Evolutionary conservation across 306 rosid genomes (phyloP), one percentile per base, ranked within the genome.

Genomic region (Clitoria ternatea): DNA sequence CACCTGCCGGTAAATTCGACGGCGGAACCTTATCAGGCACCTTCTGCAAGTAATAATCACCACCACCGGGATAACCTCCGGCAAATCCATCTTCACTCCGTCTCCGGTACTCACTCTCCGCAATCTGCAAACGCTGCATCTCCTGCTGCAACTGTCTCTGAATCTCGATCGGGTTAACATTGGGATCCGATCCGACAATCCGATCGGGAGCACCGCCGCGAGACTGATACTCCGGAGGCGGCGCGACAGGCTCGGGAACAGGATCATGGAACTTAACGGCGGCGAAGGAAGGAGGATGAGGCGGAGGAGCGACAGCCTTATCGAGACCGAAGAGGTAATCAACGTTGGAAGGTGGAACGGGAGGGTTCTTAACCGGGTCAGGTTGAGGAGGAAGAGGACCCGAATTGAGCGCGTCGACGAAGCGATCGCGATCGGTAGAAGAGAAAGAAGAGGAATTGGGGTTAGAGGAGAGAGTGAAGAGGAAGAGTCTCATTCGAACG

Each of bases 81-180:
- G 70, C 17, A 1, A 59, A 65, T 18, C 78, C 82, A 2, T 92
- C 96, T 2, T 84, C 90, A 70, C 83, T 71, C 78, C 83, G 80
- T 39, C 91, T 78, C 24, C 87, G 42, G 24, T 85, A 86, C 1
- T 89, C 92, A 9, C 44, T 81, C 27, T 89, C 92, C 4, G 79
- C 69, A 20, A 91, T 80, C 33, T 87, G 97, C 30, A 88, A 30
- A 33, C 88, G 74, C 84, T 88, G 90, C 61, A 88, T 45, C 49
- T 85, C 85, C 79, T 84, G 95, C 24, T 86, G 97, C 53, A 88
- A 52, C 22, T 88, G 96, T 22, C 89, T 63, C 69, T 86, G 97
- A 74, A 86, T 80, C 50, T 86, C 97, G 2, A 76, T 62, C 70
- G 84, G 66, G 59, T 61, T 73, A 42, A 52, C 56, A 0, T 26